phyloP scores from a whole-genome alignment of 176 grass and related monocot genomes.

The Avena atlantica region DNA sequence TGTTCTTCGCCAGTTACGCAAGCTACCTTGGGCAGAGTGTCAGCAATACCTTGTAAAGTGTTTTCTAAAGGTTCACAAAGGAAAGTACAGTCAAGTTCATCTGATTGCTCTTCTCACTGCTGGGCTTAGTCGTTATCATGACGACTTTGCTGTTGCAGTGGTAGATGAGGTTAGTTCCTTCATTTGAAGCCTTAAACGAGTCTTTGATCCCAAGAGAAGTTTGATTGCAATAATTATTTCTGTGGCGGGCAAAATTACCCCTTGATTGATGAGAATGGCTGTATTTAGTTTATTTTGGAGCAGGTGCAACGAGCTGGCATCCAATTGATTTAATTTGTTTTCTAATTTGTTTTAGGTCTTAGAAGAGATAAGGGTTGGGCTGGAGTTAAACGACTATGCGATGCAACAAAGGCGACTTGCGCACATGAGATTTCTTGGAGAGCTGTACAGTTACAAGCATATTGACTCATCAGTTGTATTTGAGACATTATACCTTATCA shows the following conservation, averaged over 20 bases:
- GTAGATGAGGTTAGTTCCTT: conserved; percentile 83
- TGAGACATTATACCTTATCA: conserved; percentile 91
- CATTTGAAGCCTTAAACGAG: conserved; percentile 1
- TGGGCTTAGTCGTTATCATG: conserved; percentile 86
- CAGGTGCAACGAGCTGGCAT: conserved; percentile 35
- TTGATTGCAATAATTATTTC: background rate
- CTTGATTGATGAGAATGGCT: background rate
- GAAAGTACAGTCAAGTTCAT: conserved; percentile 97
- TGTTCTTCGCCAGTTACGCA: conserved; percentile 94
- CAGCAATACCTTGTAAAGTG: conserved; percentile 90
- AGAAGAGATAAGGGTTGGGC: conserved; percentile 89
- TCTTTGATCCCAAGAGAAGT: background rate
- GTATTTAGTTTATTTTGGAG: conserved; percentile 2
- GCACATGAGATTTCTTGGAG: conserved; percentile 93
- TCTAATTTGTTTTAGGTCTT: conserved; percentile 70
- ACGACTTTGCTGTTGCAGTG: conserved; percentile 83
- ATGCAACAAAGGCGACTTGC: conserved; percentile 93
- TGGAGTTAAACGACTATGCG: conserved; percentile 96
- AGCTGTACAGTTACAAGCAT: conserved; percentile 94
- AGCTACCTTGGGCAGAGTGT: conserved; percentile 95
- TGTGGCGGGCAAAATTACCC: background rate
- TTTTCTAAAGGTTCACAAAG: conserved; percentile 98
- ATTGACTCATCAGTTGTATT: conserved; percentile 93
- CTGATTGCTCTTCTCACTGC: conserved; percentile 90
- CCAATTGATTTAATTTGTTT: conserved; percentile 43